phyloP scores from a whole-genome alignment of 805 yeast species.

The Candida nonsorbophila region DNA sequence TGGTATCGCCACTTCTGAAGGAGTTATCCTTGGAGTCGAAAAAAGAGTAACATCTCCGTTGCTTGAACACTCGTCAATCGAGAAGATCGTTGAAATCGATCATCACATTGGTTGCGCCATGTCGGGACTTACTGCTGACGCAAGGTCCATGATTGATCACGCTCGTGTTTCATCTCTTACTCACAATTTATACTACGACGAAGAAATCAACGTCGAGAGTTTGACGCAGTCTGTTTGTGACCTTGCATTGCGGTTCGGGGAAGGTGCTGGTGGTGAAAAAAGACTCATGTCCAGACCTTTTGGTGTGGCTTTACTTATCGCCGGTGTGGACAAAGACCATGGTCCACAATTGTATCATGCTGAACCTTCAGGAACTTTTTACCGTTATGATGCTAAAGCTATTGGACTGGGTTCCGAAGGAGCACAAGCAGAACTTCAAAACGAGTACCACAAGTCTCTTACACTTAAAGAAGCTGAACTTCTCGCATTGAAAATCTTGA shows the following conservation, averaged over 20 bases:
- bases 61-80: slow-evolving; percentile 88
- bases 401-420: slow-evolving; percentile 99
- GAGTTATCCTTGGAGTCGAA: slow-evolving; percentile 94
- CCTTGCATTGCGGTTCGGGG: slow-evolving; percentile 93
- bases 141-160: slow-evolving; percentile 97
- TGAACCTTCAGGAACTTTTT: slow-evolving; percentile 98
- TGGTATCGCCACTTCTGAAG: slow-evolving; percentile 92
- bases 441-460: slow-evolving; percentile 89
- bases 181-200: slow-evolving; percentile 87
- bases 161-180: slow-evolving; percentile 88
- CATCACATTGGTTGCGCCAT: slow-evolving; percentile 95
- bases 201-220: slow-evolving; percentile 85
- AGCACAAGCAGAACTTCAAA: slow-evolving; percentile 95
- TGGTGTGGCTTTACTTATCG: slow-evolving; percentile 95
- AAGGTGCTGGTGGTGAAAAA: slow-evolving; percentile 95
- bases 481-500: slow-evolving; percentile 79
- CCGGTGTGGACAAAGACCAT: slow-evolving; percentile 87
- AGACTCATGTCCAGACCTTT: slow-evolving; percentile 96
- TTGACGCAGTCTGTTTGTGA: slow-evolving; percentile 97
- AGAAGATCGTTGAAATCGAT: slow-evolving; percentile 93
- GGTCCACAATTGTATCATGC: slow-evolving; percentile 97
- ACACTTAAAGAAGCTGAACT: slow-evolving; percentile 91
- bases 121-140: slow-evolving; percentile 98
- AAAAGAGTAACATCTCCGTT: slow-evolving; percentile 92
- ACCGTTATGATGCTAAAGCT: slow-evolving; percentile 97